Evolutionary conservation across 768 basidiomycete genomes (phyloP), one percentile per base, ranked within the genome.

Genomic region (Lenzites betulinus): DNA sequence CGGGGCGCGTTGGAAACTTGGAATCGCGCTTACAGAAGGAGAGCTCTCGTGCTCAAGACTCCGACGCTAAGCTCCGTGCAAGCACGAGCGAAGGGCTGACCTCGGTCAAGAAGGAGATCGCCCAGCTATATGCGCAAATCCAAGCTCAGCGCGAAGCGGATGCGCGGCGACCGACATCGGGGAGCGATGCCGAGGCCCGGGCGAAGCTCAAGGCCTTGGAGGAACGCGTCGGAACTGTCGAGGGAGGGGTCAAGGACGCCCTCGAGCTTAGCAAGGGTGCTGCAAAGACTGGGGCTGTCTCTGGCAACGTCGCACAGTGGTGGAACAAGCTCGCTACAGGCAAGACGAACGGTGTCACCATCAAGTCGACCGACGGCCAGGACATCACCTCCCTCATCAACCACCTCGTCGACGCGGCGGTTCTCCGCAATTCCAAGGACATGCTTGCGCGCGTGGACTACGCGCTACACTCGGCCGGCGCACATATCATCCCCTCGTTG

Each of bases 381-480:
- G 93, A 89, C 64, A 72, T 87, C 23, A 87, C 89, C 0, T 76
- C 80, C 13, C 78, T 94, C 60, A 87, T 98, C 62, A 79, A 79
- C 28, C 79, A 85, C 33, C 80, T 97, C 50, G 90, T 98, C 68
- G 87, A 93, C 60, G 76, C 82, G 15, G 89, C 92, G 0, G 83
- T 96, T 5, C 77, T 84, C 15, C 80, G 77, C 20, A 83, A 84
- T 59, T 81, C 85, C 39, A 93, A 92, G 72, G 96, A 98, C 70
- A 79, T 75, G n/a, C 73, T 97, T 39, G 92, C 86, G 1, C 86
- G 85, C 42, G 78, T 90, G 0, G 96, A 99, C 74, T 95, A 84
- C 68, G 96, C 97, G 0, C 76, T 93, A 5, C 87, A 88, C 71
- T 90, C 92, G 15, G 85, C 83, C 7, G 96, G 96, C 2, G 96